Percentiles rank a stretch among this genome's conserved stretches.
phyloP scores from a whole-genome alignment of 1,139 yeast species.

The Saccharomycopsis phalli region DNA sequence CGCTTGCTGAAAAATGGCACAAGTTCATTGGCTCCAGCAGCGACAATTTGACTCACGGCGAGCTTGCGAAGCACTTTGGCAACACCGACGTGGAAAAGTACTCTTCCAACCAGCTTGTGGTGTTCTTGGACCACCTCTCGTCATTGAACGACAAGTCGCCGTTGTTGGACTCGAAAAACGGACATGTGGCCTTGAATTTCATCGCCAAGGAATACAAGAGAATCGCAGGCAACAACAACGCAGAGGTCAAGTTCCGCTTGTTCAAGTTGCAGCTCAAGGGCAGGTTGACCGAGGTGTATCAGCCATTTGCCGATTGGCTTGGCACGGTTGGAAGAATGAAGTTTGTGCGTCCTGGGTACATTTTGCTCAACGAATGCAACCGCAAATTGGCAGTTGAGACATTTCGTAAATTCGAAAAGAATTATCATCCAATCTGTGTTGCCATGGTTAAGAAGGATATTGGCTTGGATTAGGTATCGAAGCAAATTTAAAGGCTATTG shows the following conservation, averaged over 20 bases:
- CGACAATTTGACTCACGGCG: constrained; percentile 24
- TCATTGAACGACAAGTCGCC: constrained; percentile 20
- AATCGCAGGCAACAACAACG: constrained; percentile 50
- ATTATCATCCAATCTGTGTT: constrained; percentile 82
- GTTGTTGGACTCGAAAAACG: constrained; percentile 26
- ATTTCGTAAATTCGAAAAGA: constrained; percentile 46
- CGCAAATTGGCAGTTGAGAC: constrained; percentile 56
- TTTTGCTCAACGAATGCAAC: constrained; percentile 54
- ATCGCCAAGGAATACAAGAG: constrained; percentile 38
- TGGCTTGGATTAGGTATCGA: constrained; percentile 23
- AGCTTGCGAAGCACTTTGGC: constrained; percentile 24
- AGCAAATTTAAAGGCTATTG: too few relatives aligned
- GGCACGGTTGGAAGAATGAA: constrained; percentile 95
- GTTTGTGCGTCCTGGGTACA: constrained; percentile 82
- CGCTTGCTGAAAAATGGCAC: constrained; percentile 60
- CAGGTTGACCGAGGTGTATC: constrained; percentile 37
- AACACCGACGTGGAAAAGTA: constrained; percentile 44
- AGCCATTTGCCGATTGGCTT: constrained; percentile 64
- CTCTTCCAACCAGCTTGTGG: constrained; percentile 68
- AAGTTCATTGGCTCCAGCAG: constrained; percentile 26
- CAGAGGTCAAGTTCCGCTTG: constrained; percentile 79
- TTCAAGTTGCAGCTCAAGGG: constrained; percentile 53
- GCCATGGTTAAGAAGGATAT: constrained; percentile 67
- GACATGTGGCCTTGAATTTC: constrained; percentile 31
- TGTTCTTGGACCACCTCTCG: constrained; percentile 63